Base-by-base conservation (phyloP, 345 rosid species). In the Geranium rotundifolium region DNA sequence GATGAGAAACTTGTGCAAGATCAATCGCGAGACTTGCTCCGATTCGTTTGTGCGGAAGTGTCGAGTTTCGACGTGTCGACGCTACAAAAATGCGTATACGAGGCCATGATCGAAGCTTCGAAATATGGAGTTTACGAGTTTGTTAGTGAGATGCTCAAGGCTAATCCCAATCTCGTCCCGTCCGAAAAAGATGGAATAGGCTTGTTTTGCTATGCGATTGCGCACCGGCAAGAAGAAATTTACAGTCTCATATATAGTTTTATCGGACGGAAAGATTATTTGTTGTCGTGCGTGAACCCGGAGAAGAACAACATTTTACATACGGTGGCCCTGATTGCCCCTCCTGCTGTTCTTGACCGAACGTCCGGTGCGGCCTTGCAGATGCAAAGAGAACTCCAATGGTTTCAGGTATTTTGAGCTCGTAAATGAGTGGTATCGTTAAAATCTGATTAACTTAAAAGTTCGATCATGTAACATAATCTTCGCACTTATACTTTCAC, bases 301-400 rank as follows among this genome's bases (percentile, higher is more conserved):
- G 0, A 1, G 20, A 49, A 59, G 16, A 82, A 88, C 77, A 88
- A 85, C 69, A 79, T 88, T 63, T 77, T 88, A 16, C 96, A 88
- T 58, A 88, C 82, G 29, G 91, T 91, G 2, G 88, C 89, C 0
- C n/a, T n/a, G n/a, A n/a, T n/a, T n/a, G n/a, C n/a, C n/a, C n/a
- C n/a, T n/a, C n/a, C n/a, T n/a, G n/a, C n/a, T n/a, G n/a, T n/a
- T n/a, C n/a, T n/a, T n/a, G n/a, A n/a, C n/a, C n/a, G n/a, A n/a
- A n/a, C n/a, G n/a, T n/a, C n/a, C n/a, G n/a, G n/a, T n/a, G n/a
- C n/a, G n/a, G n/a, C n/a, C n/a, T n/a, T n/a, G n/a, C n/a, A n/a
- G n/a, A n/a, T n/a, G n/a, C n/a, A n/a, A n/a, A n/a, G n/a, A n/a
- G n/a, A n/a, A n/a, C n/a, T n/a, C n/a, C n/a, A n/a, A n/a, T n/a